These are phyloP conservation scores for Aspergillus nomiae DNA, from an alignment of 2,329 filamentous ascomycete species.

Conservation along the genomic window DNA sequence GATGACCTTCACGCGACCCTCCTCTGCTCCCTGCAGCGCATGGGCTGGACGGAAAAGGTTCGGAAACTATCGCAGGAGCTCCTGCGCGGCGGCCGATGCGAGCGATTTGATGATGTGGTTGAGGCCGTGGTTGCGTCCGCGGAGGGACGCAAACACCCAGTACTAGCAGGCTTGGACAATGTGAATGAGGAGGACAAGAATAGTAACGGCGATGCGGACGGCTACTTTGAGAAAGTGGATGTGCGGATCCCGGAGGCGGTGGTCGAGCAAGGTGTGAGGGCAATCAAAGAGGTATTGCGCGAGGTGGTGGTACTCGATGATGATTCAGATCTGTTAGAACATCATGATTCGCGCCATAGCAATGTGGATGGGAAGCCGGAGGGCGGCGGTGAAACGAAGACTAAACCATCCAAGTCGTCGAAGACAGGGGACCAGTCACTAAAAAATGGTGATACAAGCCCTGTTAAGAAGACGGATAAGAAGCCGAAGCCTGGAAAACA, in stretches of 20 bases:
- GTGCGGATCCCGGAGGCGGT: conserved; percentile 53
- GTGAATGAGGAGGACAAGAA: conserved; percentile 24
- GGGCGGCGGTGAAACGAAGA: conserved; percentile 10
- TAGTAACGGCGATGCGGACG: conserved; percentile 16
- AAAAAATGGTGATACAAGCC: conserved; percentile 27
- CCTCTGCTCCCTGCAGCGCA: conserved; percentile 56
- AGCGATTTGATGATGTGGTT: conserved; percentile 59
- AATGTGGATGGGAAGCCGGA: conserved; percentile 11
- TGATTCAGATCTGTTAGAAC: conserved; percentile 26
- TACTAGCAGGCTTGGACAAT: conserved; percentile 22
- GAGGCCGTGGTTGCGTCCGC: conserved; percentile 54
- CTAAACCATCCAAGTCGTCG: conserved; percentile 9
- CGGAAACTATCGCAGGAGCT: conserved; percentile 57
- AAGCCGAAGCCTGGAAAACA: conserved; percentile 26
- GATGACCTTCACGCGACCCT: conserved; percentile 58
- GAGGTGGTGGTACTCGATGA: conserved; percentile 52
- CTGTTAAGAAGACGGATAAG: conserved; percentile 28
- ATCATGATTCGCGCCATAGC: not conserved
- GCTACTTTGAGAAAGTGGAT: conserved; percentile 42
- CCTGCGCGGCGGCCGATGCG: conserved; percentile 59
- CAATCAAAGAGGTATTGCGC: conserved; percentile 55
- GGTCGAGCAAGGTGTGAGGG: conserved; percentile 53
- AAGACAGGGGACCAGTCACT: conserved; percentile 6
- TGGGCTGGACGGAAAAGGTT: conserved; percentile 62
- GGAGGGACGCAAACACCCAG: conserved; percentile 34